Evolutionary conservation across 805 yeast species (phyloP), one percentile per base, ranked within the genome.

Genomic region (Metschnikowia corniflorae): DNA sequence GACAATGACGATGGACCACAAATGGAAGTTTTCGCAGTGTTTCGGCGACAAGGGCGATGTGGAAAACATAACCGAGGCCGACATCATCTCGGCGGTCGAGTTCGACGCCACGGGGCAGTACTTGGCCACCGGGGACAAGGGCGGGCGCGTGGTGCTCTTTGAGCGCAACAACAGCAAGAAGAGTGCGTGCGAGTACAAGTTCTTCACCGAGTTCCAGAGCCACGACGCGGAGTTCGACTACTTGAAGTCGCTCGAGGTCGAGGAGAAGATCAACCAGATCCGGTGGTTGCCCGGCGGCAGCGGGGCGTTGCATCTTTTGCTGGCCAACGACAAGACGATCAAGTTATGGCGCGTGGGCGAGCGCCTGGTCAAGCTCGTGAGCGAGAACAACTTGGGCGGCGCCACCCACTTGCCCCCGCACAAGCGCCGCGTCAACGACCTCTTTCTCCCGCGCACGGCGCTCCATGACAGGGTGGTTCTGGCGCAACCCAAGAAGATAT

Each of bases 171-270:
- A 76, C 48, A 63, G 67, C 48, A 79, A 79, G 54, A 82, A 75
- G 53, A 55, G 46, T 35, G 55, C 52, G 39, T 89, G 97, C 62
- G 98, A 94, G 62, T 94, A 93, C 67, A 80, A 87, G 55, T 93
- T 93, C 65, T 82, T 86, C 56, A 93, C 97, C 15, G 99, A 93
- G 61, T 93, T 93, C 64, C 99, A 93, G 70, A 78, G 88, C 58
- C 99, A 93, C 65, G 99, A 93, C 63, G 97, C 97, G 7, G 98
- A 93, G 63, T 93, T 93, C 57, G 99, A 93, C 65, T 93, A 93
- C 65, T 73, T 93, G 47, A 93, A 94, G 66, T 84, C 95, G 16
- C 71, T 93, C 48, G 98, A 94, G 64, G 94, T 93, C 56, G 98
- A 93, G 65, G 99, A 93, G 67, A 91, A 91, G 62, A 94, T 93